Evolutionary conservation across 2,329 filamentous ascomycete genomes (phyloP), one percentile per base, ranked within the genome.

Genomic region (Plectosphaerella plurivora): DNA sequence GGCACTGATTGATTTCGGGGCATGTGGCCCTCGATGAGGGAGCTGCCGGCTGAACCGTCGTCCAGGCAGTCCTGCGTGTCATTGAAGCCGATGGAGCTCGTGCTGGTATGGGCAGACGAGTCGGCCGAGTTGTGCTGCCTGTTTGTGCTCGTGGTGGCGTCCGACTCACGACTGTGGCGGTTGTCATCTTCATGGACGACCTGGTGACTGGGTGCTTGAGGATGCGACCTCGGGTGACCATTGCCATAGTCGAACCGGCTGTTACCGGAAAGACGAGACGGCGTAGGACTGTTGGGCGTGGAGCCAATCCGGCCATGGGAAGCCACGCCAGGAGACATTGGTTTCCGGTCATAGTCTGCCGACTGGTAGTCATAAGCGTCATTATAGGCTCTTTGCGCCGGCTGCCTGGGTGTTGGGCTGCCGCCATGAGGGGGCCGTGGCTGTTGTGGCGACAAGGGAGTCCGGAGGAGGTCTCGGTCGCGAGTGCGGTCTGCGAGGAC

Each of bases 61-160:
- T 69, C 72, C 24, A 70, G 70, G 57, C 68, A 70, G 37, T 80
- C 77, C 12, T 66, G 66, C 45, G 62, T 67, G 56, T 82, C 80
- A 48, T 76, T 76, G 48, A 69, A 64, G 14, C 76, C 77, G 28
- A 81, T 60, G 5, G 80, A 82, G 63, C 79, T 84, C 41, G 75
- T 73, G 59, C 79, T 83, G 7, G 80, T 83, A 44, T 75, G 73
- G 9, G 74, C 73, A 4, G 79, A 83, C 1, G 79, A 80, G 53
- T 79, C 72, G 9, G 72, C 69, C 6, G 79, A 82, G 15, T 68
- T 64, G 48, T 71, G 77, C 50, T 76, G 75, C 50, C 75, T 77
- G 10, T 73, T 71, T 11, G 70, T 76, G 61, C 76, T 79, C 12
- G 70, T 66, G 20, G 77, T 78, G 28, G 74, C 70, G 53, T 79